Evolutionary conservation across 345 rosid genomes (phyloP).

Genomic region (Noccaea bulbosa): DNA sequence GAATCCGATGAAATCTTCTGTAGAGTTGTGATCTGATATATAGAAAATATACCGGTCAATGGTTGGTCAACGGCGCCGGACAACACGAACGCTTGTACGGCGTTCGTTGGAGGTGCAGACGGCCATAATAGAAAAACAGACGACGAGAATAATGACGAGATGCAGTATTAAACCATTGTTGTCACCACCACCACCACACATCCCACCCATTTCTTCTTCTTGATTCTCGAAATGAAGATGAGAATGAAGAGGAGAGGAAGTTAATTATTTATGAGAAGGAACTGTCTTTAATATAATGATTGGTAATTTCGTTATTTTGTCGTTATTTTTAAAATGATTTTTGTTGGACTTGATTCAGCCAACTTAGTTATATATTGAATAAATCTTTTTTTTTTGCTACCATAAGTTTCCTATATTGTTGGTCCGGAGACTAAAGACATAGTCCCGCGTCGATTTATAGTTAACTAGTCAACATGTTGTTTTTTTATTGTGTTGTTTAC

Average conservation of each 20-base stretch:
- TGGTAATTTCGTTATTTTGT: background rate
- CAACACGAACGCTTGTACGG: constrained; percentile 38
- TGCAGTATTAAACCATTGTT: constrained; percentile 31
- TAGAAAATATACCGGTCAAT: background rate
- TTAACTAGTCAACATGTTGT: constrained; percentile 28
- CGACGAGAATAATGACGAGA: constrained; percentile 43
- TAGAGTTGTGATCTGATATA: constrained; percentile 22
- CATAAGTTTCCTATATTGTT: background rate
- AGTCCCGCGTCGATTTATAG: constrained; percentile 6
- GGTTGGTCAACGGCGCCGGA: constrained; percentile 38
- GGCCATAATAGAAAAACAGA: constrained; percentile 48
- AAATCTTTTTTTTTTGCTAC: background rate
- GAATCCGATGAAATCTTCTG: constrained; percentile 5
- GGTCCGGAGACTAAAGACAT: constrained; percentile 9
- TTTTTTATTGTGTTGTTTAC: background rate
- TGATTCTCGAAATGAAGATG: background rate
- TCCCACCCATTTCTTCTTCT: constrained; percentile 43
- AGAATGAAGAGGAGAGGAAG: background rate
- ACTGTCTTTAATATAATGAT: constrained; percentile 28
- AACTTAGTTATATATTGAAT: constrained; percentile 11
- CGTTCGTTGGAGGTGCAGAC: constrained; percentile 46
- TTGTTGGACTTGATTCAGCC: constrained; percentile 32
- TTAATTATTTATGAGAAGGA: constrained; percentile 15
- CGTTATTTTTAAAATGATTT: background rate
- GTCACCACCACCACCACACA: constrained; percentile 43